phyloP scores from a whole-genome alignment of 2,329 filamentous ascomycete species.

The Paraphoma sp. region DNA sequence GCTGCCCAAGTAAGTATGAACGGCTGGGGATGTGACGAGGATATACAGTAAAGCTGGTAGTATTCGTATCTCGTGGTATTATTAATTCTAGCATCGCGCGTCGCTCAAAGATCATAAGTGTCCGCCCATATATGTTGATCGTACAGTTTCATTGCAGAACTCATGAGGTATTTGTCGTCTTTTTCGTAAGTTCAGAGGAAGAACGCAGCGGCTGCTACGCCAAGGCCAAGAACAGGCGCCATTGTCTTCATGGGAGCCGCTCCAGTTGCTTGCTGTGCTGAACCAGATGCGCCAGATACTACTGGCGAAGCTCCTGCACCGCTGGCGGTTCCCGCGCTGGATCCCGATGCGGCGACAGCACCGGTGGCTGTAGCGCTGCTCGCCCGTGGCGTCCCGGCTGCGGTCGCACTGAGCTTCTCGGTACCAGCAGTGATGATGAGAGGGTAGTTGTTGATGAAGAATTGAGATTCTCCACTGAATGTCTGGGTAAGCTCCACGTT shows the following conservation, averaged over 20 bases:
- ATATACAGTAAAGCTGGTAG: background rate
- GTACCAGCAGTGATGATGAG: conserved; percentile 37
- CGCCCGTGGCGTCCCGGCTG: conserved; percentile 22
- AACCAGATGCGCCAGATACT: conserved; percentile 4
- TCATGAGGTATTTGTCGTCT: background rate
- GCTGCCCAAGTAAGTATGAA: background rate
- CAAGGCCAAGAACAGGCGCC: conserved; percentile 36
- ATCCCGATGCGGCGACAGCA: background rate
- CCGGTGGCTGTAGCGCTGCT: conserved; percentile 16
- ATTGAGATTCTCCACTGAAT: conserved; percentile 11
- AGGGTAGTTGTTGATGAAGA: conserved; percentile 22
- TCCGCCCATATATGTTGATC: background rate
- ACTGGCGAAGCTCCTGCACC: conserved; percentile 2
- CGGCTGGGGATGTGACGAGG: background rate
- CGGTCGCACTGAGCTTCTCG: conserved; percentile 32
- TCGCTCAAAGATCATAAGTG: no score
- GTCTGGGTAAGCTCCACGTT: conserved; percentile 12
- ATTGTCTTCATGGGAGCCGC: conserved; percentile 27
- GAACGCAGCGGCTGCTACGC: conserved; percentile 33
- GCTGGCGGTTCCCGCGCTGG: conserved; percentile 2
- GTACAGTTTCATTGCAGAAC: background rate
- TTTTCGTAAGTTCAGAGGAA: conserved; percentile 19
- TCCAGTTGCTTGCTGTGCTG: conserved; percentile 13
- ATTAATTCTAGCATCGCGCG: no score
- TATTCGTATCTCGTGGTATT: no score